Percentiles rank a stretch among this genome's conserved stretches.
phyloP scores from a whole-genome alignment of 768 basidiomycete species.

The Coprinopsis strossmayeri region DNA sequence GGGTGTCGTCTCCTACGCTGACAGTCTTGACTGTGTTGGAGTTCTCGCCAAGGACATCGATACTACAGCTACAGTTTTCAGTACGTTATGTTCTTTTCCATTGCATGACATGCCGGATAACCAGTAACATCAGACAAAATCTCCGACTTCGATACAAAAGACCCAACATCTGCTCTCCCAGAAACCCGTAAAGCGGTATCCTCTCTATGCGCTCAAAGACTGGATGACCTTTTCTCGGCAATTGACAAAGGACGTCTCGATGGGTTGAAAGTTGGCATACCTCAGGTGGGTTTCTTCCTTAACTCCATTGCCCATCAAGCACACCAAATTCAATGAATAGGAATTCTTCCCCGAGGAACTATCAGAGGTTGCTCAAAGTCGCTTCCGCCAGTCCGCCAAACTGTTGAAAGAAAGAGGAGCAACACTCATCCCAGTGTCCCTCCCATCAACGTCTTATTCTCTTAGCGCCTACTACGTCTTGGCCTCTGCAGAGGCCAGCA shows the following conservation, averaged over 20 bases:
- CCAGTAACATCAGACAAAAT: slow-evolving; percentile 30
- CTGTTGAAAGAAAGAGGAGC: slow-evolving; percentile 49
- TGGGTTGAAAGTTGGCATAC: slow-evolving; percentile 69
- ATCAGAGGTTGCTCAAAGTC: slow-evolving; percentile 33
- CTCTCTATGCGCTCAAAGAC: slow-evolving; percentile 11
- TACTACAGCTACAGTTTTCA: slow-evolving; percentile 49
- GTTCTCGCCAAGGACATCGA: slow-evolving; percentile 56
- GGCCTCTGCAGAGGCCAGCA: slow-evolving; percentile 89
- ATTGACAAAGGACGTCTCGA: slow-evolving; percentile 21
- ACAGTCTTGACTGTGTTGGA: slow-evolving; percentile 93
- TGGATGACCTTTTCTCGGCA: slow-evolving; percentile 6
- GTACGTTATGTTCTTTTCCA: slow-evolving; percentile 34
- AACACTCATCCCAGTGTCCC: slow-evolving; percentile 59
- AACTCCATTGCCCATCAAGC: neutral
- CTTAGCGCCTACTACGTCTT: slow-evolving; percentile 96
- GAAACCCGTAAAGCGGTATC: slow-evolving; percentile 24
- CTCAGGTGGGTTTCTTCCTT: slow-evolving; percentile 48
- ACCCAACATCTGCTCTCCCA: slow-evolving; percentile 64
- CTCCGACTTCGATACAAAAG: slow-evolving; percentile 55
- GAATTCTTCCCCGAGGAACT: slow-evolving; percentile 81
- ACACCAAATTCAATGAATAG: slow-evolving; percentile 17
- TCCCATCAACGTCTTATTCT: slow-evolving; percentile 63
- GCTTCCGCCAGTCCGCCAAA: slow-evolving; percentile 40
- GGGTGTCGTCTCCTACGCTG: slow-evolving; percentile 91
- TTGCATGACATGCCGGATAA: neutral